phyloP scores from a whole-genome alignment of 2,329 filamentous ascomycete species.

The Fusarium paranaense region DNA sequence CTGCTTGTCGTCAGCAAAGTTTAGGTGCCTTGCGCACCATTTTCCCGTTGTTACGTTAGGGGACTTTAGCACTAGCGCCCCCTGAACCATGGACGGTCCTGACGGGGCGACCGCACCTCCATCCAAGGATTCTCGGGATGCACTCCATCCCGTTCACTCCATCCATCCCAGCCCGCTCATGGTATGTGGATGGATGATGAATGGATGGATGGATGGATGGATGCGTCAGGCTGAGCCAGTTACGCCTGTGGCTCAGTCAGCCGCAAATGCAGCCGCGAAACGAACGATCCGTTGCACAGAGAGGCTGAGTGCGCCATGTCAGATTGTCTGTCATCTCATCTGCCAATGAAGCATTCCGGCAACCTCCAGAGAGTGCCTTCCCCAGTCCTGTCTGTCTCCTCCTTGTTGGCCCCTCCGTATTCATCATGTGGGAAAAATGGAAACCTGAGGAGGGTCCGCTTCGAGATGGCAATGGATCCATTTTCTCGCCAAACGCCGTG shows the following conservation, averaged over 20 bases:
- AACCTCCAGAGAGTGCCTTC: neutral
- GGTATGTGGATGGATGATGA: neutral
- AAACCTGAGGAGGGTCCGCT: neutral
- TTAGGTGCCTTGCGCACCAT: conserved; percentile 6
- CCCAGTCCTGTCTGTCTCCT: neutral
- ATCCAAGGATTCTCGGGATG: neutral
- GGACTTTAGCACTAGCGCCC: conserved; percentile 7
- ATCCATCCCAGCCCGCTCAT: neutral
- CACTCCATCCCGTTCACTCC: neutral
- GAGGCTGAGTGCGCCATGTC: neutral
- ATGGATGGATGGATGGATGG: neutral
- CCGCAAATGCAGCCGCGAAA: neutral
- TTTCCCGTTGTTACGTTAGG: neutral
- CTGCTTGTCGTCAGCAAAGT: neutral
- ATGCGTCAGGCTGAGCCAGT: neutral
- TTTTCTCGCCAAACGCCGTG: neutral
- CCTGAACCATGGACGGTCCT: neutral
- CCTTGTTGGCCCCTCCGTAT: neutral
- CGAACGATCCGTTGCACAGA: neutral
- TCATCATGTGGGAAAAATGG: neutral
- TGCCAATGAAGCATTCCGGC: neutral
- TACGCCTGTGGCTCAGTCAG: conserved; percentile 3
- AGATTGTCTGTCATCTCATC: neutral
- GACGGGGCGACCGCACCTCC: neutral
- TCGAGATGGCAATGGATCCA: neutral